Evolutionary conservation across 1,284 basidiomycete species (phyloP).

Genomic region (Ganoderma lucidum): DNA sequence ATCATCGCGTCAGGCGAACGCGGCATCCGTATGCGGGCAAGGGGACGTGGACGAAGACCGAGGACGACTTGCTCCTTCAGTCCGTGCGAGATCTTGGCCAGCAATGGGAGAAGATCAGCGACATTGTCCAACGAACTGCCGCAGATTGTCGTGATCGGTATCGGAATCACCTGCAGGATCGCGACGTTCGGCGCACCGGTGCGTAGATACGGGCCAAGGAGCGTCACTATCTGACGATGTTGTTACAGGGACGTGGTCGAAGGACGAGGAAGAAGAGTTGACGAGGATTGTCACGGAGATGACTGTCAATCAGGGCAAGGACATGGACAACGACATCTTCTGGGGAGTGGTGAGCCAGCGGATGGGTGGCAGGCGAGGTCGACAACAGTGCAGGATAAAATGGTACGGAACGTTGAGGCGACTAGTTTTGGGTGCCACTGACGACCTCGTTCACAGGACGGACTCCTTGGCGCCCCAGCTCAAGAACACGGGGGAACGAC

Average conservation of each 20-base stretch:
- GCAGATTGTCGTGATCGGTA: constrained; percentile 86
- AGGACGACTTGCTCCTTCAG: constrained; percentile 74
- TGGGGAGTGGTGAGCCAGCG: constrained; percentile 79
- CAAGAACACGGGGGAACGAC: constrained; percentile 71
- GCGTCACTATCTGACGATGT: background rate
- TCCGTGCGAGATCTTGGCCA: constrained; percentile 76
- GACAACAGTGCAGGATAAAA: constrained; percentile 87
- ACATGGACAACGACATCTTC: constrained; percentile 80
- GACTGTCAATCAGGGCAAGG: constrained; percentile 71
- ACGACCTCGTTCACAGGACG: constrained; percentile 55
- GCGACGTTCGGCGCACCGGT: constrained; percentile 47
- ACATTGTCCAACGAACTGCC: constrained; percentile 73
- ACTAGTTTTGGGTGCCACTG: background rate
- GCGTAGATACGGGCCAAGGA: constrained; percentile 1
- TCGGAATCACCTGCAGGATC: constrained; percentile 76
- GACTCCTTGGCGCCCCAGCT: constrained; percentile 75
- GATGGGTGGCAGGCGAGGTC: constrained; percentile 77
- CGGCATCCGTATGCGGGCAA: constrained; percentile 72
- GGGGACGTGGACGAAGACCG: constrained; percentile 74
- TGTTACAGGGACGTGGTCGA: constrained; percentile 66
- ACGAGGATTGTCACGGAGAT: constrained; percentile 77
- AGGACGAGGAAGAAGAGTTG: constrained; percentile 76
- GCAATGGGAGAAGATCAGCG: constrained; percentile 80
- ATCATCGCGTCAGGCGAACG: constrained; percentile 77
- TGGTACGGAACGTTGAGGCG: constrained; percentile 54